These are phyloP conservation scores for Amaranthus tricolor DNA, from an alignment of 179 eudicot genomes.

Conservation along the genomic window DNA sequence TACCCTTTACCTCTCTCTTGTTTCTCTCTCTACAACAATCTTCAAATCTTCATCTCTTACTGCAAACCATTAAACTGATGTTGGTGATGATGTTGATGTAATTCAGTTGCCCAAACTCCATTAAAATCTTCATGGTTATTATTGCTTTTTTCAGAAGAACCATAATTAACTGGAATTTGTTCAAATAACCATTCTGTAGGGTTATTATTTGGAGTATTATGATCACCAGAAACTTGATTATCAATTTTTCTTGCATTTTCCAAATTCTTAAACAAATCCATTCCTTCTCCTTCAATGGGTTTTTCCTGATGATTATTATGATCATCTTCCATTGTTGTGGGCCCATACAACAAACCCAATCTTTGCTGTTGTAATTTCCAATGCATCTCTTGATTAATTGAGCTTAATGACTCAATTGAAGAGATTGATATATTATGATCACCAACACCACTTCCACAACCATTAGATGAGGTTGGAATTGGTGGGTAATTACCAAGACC, in stretches of 20 bases:
- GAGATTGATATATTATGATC: constrained; percentile 33
- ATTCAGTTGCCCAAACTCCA: constrained; percentile 45
- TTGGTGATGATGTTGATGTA: constrained; percentile 25
- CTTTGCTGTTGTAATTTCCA: constrained; percentile 85
- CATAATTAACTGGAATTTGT: constrained; percentile 19
- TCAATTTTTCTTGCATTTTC: constrained; percentile 23
- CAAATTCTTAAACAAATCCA: constrained; percentile 52
- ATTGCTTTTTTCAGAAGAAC: neutral
- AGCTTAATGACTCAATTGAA: constrained; percentile 80
- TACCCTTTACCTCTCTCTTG: neutral
- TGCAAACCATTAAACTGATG: constrained; percentile 42
- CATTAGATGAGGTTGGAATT: constrained; percentile 15
- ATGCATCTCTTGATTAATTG: constrained; percentile 84
- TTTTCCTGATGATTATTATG: constrained; percentile 24
- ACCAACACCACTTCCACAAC: constrained; percentile 20
- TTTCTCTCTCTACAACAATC: neutral
- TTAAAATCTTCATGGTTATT: constrained; percentile 36
- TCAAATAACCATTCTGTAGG: constrained; percentile 35
- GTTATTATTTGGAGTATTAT: neutral
- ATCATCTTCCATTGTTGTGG: neutral
- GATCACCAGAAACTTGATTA: neutral
- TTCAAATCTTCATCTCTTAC: constrained; percentile 5
- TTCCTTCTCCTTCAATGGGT: constrained; percentile 17
- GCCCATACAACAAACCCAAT: constrained; percentile 42
- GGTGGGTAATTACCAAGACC: constrained; percentile 32